Base-by-base conservation (phyloP, 208 protist genomes). In the Borovskyia barvae region DNA sequence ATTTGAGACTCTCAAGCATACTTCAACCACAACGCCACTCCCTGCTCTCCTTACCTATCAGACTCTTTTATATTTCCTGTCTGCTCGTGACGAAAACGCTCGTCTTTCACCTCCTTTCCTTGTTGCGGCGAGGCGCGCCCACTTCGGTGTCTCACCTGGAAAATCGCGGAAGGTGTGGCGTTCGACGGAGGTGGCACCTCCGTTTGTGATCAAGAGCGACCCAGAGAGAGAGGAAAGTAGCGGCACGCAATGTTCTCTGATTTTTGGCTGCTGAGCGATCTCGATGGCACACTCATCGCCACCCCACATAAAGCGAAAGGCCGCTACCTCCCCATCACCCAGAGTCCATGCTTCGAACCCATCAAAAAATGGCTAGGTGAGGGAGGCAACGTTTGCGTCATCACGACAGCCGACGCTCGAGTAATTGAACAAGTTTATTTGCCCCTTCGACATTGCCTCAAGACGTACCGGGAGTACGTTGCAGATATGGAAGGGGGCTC, bases 271-370 rank as follows among this genome's bases (percentile, higher is more conserved):
- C 81, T 94, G 29, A 37, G 80, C 2, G 88, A 94, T 55, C 57
- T 94, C 19, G 88, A 94, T 33, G 88, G 88, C 19, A 94, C 88
- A 17, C 71, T 94, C 15, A 77, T 92, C 33, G 76, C 80, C 14
- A 94, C 88, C 1, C 88, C 88, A 7, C 85, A 92, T 71, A 94
- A 92, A 52, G 88, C 88, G 2, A 45, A 83, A n/a, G 88, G 88
- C 15, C 57, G 62, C 25, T 94, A 92, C 56, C 56, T 85, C 2
- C 63, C 82, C 32, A 67, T 94, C 42, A 71, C 67, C 5, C 41
- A 65, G 22, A 90, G 83, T 55, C 80, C 82, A 1, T 94, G 85
- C 58, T 80, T 72, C 36, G 36, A 61, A 30, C 71, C 67, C 1
- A 20, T 94, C 9, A 56, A 60, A 26, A 74, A 77, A 5, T 94